phyloP scores from a whole-genome alignment of 768 basidiomycete genomes.

The Lanmaoa rubissima region DNA sequence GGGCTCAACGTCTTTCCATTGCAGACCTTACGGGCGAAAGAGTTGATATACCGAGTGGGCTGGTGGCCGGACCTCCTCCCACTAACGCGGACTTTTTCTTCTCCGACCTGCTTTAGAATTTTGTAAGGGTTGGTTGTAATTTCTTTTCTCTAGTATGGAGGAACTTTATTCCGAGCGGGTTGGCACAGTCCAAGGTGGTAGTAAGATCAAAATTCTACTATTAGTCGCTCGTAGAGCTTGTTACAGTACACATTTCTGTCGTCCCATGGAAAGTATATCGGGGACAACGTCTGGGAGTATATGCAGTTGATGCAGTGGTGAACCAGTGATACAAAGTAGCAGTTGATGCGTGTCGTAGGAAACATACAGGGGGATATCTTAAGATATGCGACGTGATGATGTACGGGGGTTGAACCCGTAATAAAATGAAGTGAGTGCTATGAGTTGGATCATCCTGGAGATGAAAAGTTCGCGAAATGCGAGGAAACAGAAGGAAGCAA shows the following conservation, averaged over 20 bases:
- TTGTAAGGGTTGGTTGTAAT: constrained; percentile 11
- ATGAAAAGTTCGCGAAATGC: not conserved
- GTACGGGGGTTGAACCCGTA: constrained; percentile 90
- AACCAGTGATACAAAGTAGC: constrained; percentile 26
- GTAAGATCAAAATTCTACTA: constrained; percentile 17
- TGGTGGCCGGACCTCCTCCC: constrained; percentile 77
- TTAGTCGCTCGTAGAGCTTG: constrained; percentile 23
- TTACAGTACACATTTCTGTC: constrained; percentile 21
- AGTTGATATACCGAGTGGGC: constrained; percentile 82
- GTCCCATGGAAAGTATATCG: constrained; percentile 16
- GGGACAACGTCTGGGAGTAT: constrained; percentile 18
- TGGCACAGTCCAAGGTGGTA: constrained; percentile 1
- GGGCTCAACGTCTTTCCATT: not conserved
- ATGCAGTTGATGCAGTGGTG: constrained; percentile 60
- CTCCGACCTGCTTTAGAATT: constrained; percentile 51
- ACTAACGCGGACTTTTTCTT: constrained; percentile 83
- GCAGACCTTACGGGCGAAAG: constrained; percentile 85
- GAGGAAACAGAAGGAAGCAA: not conserved
- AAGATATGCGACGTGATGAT: constrained; percentile 30
- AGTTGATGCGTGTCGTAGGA: constrained; percentile 24
- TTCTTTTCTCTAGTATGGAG: not conserved
- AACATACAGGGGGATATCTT: constrained; percentile 21
- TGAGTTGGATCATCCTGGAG: constrained; percentile 30
- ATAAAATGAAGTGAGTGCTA: constrained; percentile 33
- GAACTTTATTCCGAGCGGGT: not conserved